A percentile compares a stretch with the other conserved stretches of the same genome.
Evolutionary conservation across 805 yeast genomes (phyloP).

Genomic region (Brettanomyces bruxellensis): DNA sequence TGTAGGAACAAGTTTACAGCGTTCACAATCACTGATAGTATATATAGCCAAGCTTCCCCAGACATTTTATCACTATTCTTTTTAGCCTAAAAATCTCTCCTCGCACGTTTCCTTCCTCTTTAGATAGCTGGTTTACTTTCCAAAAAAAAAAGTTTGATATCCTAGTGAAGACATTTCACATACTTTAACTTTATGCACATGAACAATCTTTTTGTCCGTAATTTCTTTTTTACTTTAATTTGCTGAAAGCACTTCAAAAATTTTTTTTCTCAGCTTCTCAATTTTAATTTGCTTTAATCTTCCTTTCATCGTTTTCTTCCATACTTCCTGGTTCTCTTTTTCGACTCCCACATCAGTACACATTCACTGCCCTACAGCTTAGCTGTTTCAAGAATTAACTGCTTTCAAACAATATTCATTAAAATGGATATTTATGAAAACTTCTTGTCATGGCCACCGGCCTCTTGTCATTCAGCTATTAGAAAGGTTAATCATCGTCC

Average conservation of each 20-base stretch:
- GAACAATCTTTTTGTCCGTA: neutral
- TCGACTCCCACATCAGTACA: no score
- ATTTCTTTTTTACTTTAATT: neutral
- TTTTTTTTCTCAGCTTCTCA: neutral
- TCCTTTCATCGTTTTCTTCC: no score
- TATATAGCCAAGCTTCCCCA: constrained; percentile 44
- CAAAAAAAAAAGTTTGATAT: neutral
- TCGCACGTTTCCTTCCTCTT: neutral
- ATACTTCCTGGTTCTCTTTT: no score
- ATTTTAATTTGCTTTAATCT: no score
- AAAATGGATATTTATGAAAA: no score
- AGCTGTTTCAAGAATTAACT: no score
- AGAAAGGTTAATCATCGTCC: neutral
- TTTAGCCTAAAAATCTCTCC: no score
- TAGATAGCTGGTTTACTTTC: neutral
- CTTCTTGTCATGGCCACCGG: no score
- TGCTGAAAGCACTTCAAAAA: neutral
- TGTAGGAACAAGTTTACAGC: constrained; percentile 84
- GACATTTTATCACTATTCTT: constrained; percentile 12
- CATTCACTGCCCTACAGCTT: no score
- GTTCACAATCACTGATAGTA: constrained; percentile 72
- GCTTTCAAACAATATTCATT: no score
- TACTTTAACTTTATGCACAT: neutral
- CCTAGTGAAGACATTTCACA: neutral
- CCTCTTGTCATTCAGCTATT: no score